Percentiles rank a stretch among this genome's conserved stretches.
Evolutionary conservation across 345 rosid genomes (phyloP).

Genomic region (Moricandia moricandioides): DNA sequence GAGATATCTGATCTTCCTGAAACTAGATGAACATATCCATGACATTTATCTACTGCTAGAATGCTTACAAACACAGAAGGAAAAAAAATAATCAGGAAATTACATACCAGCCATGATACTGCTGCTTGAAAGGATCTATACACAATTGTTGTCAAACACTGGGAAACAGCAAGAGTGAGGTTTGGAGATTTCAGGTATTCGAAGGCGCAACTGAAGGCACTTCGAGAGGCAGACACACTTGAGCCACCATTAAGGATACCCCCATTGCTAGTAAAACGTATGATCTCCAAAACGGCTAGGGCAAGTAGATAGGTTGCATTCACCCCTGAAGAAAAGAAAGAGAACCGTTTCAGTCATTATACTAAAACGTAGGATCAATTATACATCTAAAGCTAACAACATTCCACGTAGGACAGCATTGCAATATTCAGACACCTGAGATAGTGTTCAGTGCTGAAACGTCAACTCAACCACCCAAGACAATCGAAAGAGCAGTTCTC

Average conservation of each 20-base stretch:
- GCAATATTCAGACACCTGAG: constrained; percentile 47
- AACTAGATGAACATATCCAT: constrained; percentile 28
- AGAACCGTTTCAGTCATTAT: neutral
- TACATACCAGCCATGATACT: constrained; percentile 72
- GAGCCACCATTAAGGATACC: constrained; percentile 77
- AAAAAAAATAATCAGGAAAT: neutral
- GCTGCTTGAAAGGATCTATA: constrained; percentile 85
- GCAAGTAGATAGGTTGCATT: constrained; percentile 95
- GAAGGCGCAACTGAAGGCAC: constrained; percentile 88
- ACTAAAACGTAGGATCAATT: constrained; percentile 1
- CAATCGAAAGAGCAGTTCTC: constrained; percentile 76
- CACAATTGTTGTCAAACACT: constrained; percentile 77
- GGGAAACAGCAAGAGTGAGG: constrained; percentile 75
- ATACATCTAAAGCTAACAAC: no score
- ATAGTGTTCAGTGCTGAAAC: constrained; percentile 72
- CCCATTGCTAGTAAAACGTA: constrained; percentile 88
- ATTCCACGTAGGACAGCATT: no score
- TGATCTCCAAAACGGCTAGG: constrained; percentile 75
- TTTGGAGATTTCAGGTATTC: constrained; percentile 84
- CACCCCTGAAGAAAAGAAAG: constrained; percentile 51
- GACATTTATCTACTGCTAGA: constrained; percentile 15
- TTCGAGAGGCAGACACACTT: constrained; percentile 58
- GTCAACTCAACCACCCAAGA: constrained; percentile 80
- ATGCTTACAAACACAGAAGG: neutral
- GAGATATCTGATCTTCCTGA: constrained; percentile 73